Conservation (phyloP, 345 rosid species). For the Durio zibethinus region DNA sequence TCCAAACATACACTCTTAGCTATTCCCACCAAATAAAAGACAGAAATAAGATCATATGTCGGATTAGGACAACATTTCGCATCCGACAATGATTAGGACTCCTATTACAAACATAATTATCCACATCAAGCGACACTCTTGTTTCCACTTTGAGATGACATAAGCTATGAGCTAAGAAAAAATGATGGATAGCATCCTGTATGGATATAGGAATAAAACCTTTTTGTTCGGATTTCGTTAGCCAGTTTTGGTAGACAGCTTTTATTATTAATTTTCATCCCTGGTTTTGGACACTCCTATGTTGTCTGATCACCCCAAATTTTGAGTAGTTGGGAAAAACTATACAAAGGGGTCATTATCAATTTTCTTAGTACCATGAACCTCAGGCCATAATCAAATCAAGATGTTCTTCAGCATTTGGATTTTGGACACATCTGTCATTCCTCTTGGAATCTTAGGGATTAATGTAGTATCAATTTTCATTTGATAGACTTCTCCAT, state of each 20-base stretch:
- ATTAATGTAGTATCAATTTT: neutral
- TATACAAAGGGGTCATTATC: neutral
- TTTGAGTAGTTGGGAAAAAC: neutral
- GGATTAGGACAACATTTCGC: neutral
- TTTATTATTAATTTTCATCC: neutral
- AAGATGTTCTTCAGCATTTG: neutral
- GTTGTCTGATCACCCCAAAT: conserved; percentile 4
- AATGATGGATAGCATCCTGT: neutral
- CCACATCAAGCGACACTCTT: neutral
- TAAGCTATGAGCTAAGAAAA: neutral
- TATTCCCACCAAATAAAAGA: neutral
- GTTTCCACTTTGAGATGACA: neutral
- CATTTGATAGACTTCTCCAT: neutral
- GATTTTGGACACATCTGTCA: neutral
- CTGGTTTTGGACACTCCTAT: neutral
- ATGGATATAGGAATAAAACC: neutral
- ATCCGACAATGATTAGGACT: neutral
- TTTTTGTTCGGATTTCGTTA: neutral
- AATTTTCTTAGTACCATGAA: neutral
- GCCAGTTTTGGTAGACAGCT: neutral
- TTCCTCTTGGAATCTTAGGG: neutral
- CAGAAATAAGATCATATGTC: neutral
- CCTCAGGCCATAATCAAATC: neutral
- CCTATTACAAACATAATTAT: neutral
- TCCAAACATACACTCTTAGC: neutral